Conservation (phyloP, 2,329 filamentous ascomycete genomes). For the Cladosporium colombiae region DNA sequence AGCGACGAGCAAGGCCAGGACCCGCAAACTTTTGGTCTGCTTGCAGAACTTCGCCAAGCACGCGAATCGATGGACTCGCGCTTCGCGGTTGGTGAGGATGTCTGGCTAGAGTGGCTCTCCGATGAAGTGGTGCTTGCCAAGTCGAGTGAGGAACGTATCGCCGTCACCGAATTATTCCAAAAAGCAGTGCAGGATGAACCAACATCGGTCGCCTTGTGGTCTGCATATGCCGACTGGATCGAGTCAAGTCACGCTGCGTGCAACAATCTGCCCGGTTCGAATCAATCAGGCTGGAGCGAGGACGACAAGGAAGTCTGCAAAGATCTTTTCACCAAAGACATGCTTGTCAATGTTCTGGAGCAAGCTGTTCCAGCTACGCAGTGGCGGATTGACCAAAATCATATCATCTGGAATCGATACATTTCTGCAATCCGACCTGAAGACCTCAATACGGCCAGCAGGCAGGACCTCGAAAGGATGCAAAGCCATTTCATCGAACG, state of each 20-base stretch:
- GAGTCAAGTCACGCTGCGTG: slow-evolving; percentile 69
- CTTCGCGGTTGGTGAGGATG: slow-evolving; percentile 72
- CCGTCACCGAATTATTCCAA: slow-evolving; percentile 71
- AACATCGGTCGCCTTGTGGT: slow-evolving; percentile 72
- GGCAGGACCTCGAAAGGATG: slow-evolving; percentile 59
- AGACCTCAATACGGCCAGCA: slow-evolving; percentile 59
- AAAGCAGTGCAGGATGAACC: slow-evolving; percentile 71
- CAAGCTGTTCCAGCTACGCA: slow-evolving; percentile 71
- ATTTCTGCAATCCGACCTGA: slow-evolving; percentile 56
- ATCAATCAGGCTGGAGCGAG: slow-evolving; percentile 52
- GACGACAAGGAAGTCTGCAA: slow-evolving; percentile 70
- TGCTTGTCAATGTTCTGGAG: slow-evolving; percentile 68
- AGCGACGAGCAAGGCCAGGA: slow-evolving; percentile 29
- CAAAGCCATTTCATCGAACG: slow-evolving; percentile 70
- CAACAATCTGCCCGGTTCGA: slow-evolving; percentile 56
- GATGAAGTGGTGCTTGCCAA: slow-evolving; percentile 65
- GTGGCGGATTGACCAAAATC: slow-evolving; percentile 74
- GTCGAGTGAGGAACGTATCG: slow-evolving; percentile 67
- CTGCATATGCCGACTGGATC: slow-evolving; percentile 76
- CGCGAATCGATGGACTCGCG: slow-evolving; percentile 62
- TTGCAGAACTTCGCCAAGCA: slow-evolving; percentile 49
- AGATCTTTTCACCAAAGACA: slow-evolving; percentile 70
- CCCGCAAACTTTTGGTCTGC: slow-evolving; percentile 46
- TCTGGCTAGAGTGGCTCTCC: slow-evolving; percentile 75
- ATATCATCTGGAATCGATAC: slow-evolving; percentile 78